phyloP scores from a whole-genome alignment of 2,329 filamentous ascomycete genomes.

The Colletotrichum filicis region DNA sequence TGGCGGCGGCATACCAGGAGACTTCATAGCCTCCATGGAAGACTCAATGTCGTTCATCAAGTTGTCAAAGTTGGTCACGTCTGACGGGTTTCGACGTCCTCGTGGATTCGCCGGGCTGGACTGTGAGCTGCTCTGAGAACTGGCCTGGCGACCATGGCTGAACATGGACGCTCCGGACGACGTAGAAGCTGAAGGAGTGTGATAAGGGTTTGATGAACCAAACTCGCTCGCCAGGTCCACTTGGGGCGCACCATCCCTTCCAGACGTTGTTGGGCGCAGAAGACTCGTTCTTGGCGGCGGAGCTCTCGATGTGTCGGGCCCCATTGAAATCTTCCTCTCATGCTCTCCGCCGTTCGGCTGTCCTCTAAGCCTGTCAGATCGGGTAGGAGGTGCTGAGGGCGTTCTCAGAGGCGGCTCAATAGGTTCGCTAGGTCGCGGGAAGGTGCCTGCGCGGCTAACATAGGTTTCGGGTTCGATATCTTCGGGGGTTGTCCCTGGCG shows the following conservation, averaged over 20 bases:
- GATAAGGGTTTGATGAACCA: constrained; percentile 71
- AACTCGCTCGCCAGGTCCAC: constrained; percentile 71
- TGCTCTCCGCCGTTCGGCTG: constrained; percentile 39
- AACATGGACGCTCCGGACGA: constrained; percentile 73
- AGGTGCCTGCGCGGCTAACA: constrained; percentile 62
- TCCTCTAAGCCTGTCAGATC: constrained; percentile 49
- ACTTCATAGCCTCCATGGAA: constrained; percentile 56
- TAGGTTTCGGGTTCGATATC: constrained; percentile 51
- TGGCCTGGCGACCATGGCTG: constrained; percentile 67
- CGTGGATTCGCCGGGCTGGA: constrained; percentile 64
- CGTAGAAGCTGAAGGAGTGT: constrained; percentile 71
- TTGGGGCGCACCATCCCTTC: constrained; percentile 51
- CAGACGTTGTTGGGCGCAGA: constrained; percentile 53
- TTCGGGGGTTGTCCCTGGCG: constrained; percentile 52
- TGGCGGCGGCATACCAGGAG: constrained; percentile 39
- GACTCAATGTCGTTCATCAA: constrained; percentile 67
- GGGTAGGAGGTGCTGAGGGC: constrained; percentile 59
- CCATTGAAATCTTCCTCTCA: constrained; percentile 54
- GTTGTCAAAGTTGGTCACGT: constrained; percentile 59
- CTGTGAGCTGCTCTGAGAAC: constrained; percentile 68
- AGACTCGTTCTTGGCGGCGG: constrained; percentile 65
- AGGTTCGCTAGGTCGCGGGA: constrained; percentile 54
- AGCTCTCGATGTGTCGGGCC: constrained; percentile 61
- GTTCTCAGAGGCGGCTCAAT: constrained; percentile 53
- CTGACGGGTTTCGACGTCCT: constrained; percentile 51